Conservation (phyloP, 2,329 filamentous ascomycete genomes). For the Sporothrix curviconia region DNA sequence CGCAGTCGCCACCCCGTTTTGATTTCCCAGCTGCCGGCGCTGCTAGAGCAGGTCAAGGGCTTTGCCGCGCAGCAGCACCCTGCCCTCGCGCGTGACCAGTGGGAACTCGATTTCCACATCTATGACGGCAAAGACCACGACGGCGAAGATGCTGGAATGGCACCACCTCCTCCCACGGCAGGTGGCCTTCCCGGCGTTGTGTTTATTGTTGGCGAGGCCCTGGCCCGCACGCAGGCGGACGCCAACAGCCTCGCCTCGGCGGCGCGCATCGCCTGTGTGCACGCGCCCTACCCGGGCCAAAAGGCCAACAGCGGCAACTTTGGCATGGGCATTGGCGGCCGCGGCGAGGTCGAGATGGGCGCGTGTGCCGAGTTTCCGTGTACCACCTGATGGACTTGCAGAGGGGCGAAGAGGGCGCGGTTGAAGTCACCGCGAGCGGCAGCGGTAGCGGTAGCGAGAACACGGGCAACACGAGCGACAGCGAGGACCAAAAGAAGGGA, state of each 20-base stretch:
- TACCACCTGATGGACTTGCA: constrained; percentile 43
- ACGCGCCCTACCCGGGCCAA: constrained; percentile 42
- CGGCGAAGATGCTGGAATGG: neutral
- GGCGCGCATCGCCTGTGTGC: constrained; percentile 31
- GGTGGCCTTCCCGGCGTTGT: constrained; percentile 34
- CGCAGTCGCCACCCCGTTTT: constrained; percentile 40
- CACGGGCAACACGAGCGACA: too few species aligned
- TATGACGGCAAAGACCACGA: constrained; percentile 31
- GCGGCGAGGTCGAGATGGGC: constrained; percentile 5
- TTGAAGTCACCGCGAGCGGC: neutral
- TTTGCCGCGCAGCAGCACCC: constrained; percentile 27
- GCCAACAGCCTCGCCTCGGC: constrained; percentile 37
- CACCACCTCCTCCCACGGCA: neutral
- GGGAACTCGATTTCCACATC: constrained; percentile 26
- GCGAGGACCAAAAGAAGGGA: too few species aligned
- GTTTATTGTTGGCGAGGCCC: constrained; percentile 40
- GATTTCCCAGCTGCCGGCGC: neutral
- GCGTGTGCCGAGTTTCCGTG: constrained; percentile 34
- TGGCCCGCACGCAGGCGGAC: constrained; percentile 38
- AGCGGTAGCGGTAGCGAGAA: too few species aligned
- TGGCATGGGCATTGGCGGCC: constrained; percentile 28
- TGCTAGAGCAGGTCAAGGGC: constrained; percentile 39
- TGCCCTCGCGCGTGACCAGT: constrained; percentile 31
- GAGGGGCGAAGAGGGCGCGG: constrained; percentile 10
- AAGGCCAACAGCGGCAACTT: constrained; percentile 45